phyloP scores from a whole-genome alignment of 192 early-diverging fungal species.

The Backusella psychrophila region DNA sequence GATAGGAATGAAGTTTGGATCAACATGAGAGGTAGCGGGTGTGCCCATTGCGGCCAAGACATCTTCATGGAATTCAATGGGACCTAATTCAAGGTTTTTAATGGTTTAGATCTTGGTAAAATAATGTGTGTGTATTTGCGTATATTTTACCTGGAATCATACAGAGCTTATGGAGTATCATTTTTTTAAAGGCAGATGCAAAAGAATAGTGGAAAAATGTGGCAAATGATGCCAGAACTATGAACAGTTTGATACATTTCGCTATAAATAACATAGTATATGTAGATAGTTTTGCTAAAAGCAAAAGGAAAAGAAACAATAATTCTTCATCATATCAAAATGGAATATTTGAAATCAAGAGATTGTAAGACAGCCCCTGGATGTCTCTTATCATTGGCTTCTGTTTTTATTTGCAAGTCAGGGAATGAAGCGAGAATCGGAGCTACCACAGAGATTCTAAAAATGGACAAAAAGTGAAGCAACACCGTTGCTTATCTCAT shows the following conservation, averaged over 20 bases:
- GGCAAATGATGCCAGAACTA: neutral
- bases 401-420: neutral
- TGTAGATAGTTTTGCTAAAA: neutral
- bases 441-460: neutral
- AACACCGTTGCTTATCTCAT: neutral
- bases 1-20: constrained; percentile 82
- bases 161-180: constrained; percentile 70
- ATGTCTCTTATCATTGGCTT: neutral
- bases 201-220: neutral
- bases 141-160: constrained; percentile 82
- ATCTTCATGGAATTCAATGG: constrained; percentile 90
- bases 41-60: constrained; percentile 86
- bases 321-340: neutral
- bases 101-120: neutral
- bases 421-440: neutral
- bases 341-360: neutral
- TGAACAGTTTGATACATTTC: neutral
- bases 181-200: constrained; percentile 10
- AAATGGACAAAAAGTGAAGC: neutral
- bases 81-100: constrained; percentile 53
- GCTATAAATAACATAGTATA: constrained; percentile 1
- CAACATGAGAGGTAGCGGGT: constrained; percentile 90
- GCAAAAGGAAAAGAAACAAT: neutral
- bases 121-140: neutral
- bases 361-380: neutral